phyloP scores from a whole-genome alignment of 495 filamentous ascomycete genomes.

The Diplogelasinospora grovesii region DNA sequence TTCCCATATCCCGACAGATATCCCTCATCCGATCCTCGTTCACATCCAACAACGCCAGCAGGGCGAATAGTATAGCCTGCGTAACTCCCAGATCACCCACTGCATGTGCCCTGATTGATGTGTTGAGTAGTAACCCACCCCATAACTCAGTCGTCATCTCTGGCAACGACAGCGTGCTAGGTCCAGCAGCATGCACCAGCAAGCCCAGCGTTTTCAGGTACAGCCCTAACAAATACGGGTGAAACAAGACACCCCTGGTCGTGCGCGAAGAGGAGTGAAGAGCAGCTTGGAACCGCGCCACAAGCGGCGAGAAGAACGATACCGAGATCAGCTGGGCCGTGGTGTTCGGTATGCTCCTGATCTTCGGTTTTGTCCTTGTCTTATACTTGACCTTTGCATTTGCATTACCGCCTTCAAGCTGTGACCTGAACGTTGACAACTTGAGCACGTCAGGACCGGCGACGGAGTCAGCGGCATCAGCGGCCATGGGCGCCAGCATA shows the following conservation, averaged over 20 bases:
- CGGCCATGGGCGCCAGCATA: slow-evolving; percentile 75
- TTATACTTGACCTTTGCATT: slow-evolving; percentile 19
- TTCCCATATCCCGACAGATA: slow-evolving; percentile 57
- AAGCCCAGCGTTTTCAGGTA: slow-evolving; percentile 62
- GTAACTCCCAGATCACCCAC: slow-evolving; percentile 57
- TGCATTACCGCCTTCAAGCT: slow-evolving; percentile 23
- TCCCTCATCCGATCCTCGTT: slow-evolving; percentile 71
- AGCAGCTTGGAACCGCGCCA: slow-evolving; percentile 51
- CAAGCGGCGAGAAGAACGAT: slow-evolving; percentile 77
- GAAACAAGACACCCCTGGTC: slow-evolving; percentile 45
- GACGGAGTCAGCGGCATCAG: slow-evolving; percentile 58
- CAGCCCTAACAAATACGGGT: slow-evolving; percentile 52
- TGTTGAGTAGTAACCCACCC: slow-evolving; percentile 54
- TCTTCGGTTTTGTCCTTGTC: slow-evolving; percentile 40
- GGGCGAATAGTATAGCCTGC: slow-evolving; percentile 67
- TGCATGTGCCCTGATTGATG: slow-evolving; percentile 29
- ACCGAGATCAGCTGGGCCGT: slow-evolving; percentile 66
- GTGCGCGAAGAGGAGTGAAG: slow-evolving; percentile 36
- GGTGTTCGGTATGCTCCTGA: slow-evolving; percentile 64
- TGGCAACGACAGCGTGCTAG: slow-evolving; percentile 52
- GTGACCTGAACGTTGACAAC: slow-evolving; percentile 47
- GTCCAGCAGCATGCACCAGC: slow-evolving; percentile 58
- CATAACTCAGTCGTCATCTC: slow-evolving; percentile 67
- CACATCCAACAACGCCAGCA: slow-evolving; percentile 78
- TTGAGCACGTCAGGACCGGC: slow-evolving; percentile 80